phyloP scores from a whole-genome alignment of 306 rosid genomes.

The Delonix regia region DNA sequence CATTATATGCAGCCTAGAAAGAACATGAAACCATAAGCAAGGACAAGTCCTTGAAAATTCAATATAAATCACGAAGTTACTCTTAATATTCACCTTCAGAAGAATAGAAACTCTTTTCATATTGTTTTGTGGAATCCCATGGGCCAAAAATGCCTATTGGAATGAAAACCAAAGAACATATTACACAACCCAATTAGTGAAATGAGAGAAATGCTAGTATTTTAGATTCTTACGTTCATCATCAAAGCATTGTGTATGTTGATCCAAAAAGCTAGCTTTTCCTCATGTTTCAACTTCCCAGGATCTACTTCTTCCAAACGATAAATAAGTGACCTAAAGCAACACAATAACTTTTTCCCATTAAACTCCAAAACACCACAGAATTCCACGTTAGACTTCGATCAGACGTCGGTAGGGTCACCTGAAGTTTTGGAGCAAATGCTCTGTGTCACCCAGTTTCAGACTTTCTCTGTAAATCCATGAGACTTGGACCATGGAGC shows the following conservation, averaged over 20 bases:
- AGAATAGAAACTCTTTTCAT: constrained; percentile 74
- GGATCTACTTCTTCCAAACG: constrained; percentile 83
- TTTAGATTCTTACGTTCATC: constrained; percentile 71
- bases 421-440: constrained; percentile 87
- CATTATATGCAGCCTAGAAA: constrained; percentile 86
- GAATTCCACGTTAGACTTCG: not conserved
- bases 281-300: constrained; percentile 71
- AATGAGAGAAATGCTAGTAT: constrained; percentile 25
- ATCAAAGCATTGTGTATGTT: constrained; percentile 89
- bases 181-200: constrained; percentile 7
- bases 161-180: constrained; percentile 35
- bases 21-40: constrained; percentile 23
- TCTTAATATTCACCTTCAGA: constrained; percentile 65
- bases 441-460: constrained; percentile 67
- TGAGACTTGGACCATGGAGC: constrained; percentile 93
- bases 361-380: constrained; percentile 5
- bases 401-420: constrained; percentile 25
- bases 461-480: constrained; percentile 77
- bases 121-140: constrained; percentile 89
- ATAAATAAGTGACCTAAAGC: constrained; percentile 71
- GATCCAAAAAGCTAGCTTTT: constrained; percentile 95
- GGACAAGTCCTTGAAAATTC: not conserved
- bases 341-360: constrained; percentile 22
- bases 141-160: constrained; percentile 86
- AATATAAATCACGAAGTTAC: no score